Evolutionary conservation across 148 eudicot genomes (phyloP).

Genomic region (Cornus suecica): DNA sequence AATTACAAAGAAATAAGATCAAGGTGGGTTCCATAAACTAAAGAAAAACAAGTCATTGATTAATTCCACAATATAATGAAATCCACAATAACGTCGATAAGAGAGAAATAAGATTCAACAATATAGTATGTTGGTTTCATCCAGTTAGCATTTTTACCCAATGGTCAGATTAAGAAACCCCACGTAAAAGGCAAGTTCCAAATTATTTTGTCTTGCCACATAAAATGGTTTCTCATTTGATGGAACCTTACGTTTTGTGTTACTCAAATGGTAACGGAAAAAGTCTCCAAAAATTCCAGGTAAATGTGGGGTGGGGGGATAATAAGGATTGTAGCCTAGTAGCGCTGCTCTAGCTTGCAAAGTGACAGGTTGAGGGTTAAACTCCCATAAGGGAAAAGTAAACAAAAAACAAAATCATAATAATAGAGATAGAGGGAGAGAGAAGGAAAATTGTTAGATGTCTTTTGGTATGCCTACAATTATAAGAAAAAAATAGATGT

Average conservation of each 20-base stretch:
- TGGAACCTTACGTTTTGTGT: background rate
- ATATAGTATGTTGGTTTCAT: background rate
- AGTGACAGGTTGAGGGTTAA: background rate
- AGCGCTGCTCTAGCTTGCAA: background rate
- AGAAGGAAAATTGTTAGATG: background rate
- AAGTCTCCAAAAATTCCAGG: background rate
- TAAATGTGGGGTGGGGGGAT: too few relatives aligned
- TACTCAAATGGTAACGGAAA: background rate
- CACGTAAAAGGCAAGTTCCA: background rate
- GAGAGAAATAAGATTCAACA: background rate
- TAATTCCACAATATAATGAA: background rate
- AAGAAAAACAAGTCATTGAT: background rate
- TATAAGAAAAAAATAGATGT: background rate
- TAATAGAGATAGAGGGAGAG: too few relatives aligned
- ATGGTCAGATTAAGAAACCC: background rate
- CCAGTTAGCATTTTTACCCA: background rate
- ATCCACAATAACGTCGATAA: background rate
- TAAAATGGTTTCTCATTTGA: background rate
- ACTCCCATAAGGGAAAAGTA: background rate
- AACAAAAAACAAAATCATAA: too few relatives aligned
- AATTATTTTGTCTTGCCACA: background rate
- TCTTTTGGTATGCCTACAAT: too few relatives aligned
- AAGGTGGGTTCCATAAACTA: background rate
- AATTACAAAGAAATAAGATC: background rate
- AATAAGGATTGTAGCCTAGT: too few relatives aligned